phyloP scores from a whole-genome alignment of 345 rosid genomes.

The Turnera subulata region DNA sequence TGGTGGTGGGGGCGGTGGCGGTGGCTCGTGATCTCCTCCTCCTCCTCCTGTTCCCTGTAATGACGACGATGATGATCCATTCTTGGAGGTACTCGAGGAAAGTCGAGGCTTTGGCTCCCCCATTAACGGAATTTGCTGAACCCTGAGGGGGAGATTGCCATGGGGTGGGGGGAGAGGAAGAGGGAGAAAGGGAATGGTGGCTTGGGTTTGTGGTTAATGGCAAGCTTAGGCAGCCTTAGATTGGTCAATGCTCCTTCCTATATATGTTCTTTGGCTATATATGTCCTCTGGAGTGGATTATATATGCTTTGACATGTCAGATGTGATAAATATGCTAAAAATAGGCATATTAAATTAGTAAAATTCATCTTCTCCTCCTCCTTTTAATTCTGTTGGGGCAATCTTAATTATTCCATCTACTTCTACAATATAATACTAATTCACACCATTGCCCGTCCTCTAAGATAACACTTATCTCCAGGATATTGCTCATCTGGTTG shows the following conservation, averaged over 20 bases:
- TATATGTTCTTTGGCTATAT: conserved; percentile 7
- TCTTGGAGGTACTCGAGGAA: conserved; percentile 22
- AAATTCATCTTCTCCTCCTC: background rate
- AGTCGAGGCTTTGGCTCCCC: conserved; percentile 45
- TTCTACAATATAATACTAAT: too few relatives aligned
- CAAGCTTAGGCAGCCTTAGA: background rate
- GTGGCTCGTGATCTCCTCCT: conserved; percentile 8
- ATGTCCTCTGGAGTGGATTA: background rate
- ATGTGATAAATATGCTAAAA: background rate
- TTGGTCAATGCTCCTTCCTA: conserved; percentile 16
- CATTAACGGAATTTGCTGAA: conserved; percentile 40
- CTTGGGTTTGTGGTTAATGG: conserved; percentile 2
- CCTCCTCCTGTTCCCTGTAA: too few relatives aligned
- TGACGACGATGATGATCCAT: conserved; percentile 8
- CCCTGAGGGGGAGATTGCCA: conserved; percentile 27
- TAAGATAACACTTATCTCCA: too few relatives aligned
- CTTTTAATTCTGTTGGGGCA: background rate
- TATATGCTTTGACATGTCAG: background rate
- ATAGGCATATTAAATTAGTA: background rate
- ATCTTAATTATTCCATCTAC: too few relatives aligned
- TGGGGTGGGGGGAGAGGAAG: conserved; percentile 2
- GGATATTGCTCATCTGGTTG: too few relatives aligned
- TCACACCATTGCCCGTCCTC: too few relatives aligned
- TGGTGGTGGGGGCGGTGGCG: conserved; percentile 20
- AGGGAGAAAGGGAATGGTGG: background rate